phyloP scores from a whole-genome alignment of 2,329 filamentous ascomycete species.

The Zalaria obscura region DNA sequence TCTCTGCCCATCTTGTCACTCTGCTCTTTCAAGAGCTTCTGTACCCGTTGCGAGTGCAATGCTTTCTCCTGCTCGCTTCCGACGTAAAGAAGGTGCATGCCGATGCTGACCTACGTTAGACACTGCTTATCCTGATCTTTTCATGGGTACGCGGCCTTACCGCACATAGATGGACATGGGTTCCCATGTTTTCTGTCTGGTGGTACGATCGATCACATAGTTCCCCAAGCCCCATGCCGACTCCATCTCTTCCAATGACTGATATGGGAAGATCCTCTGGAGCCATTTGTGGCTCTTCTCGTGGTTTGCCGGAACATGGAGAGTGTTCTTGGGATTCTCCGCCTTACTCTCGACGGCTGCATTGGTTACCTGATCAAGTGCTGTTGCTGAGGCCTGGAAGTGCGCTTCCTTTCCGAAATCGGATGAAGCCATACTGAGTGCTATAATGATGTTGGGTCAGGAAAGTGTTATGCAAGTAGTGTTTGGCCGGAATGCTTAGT shows the following conservation, averaged over 20 bases:
- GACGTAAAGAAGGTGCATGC: constrained; percentile 31
- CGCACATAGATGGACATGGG: constrained; percentile 29
- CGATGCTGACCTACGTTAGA: constrained; percentile 10
- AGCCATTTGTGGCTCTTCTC: constrained; percentile 7
- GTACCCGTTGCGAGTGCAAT: constrained; percentile 21
- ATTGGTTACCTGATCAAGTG: constrained; percentile 12
- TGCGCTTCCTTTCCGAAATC: constrained; percentile 5
- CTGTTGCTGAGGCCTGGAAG: constrained; percentile 11
- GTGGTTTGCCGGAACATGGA: constrained; percentile 12
- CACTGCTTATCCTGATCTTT: background rate
- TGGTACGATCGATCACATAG: constrained; percentile 27
- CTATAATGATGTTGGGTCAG: too few relatives aligned
- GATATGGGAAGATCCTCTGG: constrained; percentile 6
- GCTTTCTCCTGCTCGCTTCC: constrained; percentile 23
- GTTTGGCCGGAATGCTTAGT: too few relatives aligned
- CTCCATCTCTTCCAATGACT: constrained; percentile 19
- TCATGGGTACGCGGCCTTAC: background rate
- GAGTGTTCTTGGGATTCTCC: constrained; percentile 12
- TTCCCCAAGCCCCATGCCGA: constrained; percentile 25
- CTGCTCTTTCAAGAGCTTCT: constrained; percentile 21
- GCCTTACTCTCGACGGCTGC: constrained; percentile 8
- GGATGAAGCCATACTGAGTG: too few relatives aligned
- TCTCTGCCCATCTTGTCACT: constrained; percentile 25
- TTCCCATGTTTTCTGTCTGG: constrained; percentile 26
- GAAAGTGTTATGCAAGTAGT: too few relatives aligned